Conservation (phyloP, 2,329 filamentous ascomycete genomes). For the Xylariomycetidae sp. region DNA sequence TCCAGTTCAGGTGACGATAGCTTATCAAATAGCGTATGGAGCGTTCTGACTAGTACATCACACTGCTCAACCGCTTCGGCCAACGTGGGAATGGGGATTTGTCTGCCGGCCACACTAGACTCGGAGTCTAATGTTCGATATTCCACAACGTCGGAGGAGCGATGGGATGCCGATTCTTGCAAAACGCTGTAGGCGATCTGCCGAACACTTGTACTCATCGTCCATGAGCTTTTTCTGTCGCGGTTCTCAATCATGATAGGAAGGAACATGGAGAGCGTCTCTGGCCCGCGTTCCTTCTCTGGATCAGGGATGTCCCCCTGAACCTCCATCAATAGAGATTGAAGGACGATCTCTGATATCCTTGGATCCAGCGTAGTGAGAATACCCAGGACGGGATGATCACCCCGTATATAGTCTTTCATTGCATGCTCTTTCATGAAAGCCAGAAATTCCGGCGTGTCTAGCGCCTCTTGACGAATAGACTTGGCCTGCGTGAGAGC, state of each 20-base stretch:
- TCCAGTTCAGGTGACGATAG: constrained; percentile 12
- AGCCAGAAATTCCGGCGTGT: constrained; percentile 10
- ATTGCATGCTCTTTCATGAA: constrained; percentile 20
- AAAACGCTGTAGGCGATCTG: constrained; percentile 32
- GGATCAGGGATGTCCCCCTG: constrained; percentile 17
- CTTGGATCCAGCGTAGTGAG: constrained; percentile 24
- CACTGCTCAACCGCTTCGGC: constrained; percentile 17
- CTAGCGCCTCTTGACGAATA: too few relatives aligned
- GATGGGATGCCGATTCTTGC: constrained; percentile 11
- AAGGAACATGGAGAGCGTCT: constrained; percentile 30
- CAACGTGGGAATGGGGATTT: constrained; percentile 20
- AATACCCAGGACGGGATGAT: constrained; percentile 18
- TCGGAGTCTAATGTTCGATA: constrained; percentile 29
- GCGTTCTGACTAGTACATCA: constrained; percentile 15
- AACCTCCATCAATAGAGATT: constrained; percentile 25
- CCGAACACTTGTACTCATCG: constrained; percentile 29
- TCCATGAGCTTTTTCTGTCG: constrained; percentile 32
- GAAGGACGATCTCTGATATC: constrained; percentile 35
- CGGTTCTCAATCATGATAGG: constrained; percentile 35
- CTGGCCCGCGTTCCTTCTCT: constrained; percentile 15
- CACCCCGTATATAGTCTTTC: constrained; percentile 18
- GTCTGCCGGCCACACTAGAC: constrained; percentile 22
- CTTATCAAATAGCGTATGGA: constrained; percentile 17
- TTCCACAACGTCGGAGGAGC: constrained; percentile 26
- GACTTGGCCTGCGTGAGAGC: too few relatives aligned